phyloP scores from a whole-genome alignment of 1,139 yeast species.

The Suhomyces bokatorum region DNA sequence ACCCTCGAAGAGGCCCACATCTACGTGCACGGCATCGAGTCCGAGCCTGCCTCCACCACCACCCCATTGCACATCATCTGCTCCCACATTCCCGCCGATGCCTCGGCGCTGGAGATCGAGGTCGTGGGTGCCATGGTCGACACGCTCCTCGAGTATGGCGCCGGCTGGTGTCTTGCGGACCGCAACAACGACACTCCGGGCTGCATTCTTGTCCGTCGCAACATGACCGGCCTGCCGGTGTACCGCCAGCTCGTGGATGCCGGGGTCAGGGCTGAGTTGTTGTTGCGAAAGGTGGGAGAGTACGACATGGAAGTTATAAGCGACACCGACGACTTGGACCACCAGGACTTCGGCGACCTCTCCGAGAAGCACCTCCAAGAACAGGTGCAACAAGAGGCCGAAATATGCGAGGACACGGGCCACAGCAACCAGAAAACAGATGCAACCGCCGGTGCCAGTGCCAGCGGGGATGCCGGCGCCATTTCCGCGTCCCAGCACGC shows the following conservation, averaged over 20 bases:
- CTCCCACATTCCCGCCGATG: constrained; percentile 50
- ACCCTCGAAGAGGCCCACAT: constrained; percentile 75
- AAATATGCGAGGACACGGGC: constrained; percentile 6
- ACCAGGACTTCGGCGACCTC: constrained; percentile 16
- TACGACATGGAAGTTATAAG: constrained; percentile 46
- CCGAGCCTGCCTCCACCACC: constrained; percentile 48
- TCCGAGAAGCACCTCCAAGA: constrained; percentile 13
- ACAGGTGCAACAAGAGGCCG: constrained; percentile 14
- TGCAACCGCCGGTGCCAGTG: background rate
- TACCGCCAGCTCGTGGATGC: constrained; percentile 68
- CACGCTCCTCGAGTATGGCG: constrained; percentile 76
- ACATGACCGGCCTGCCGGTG: constrained; percentile 46
- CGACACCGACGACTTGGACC: constrained; percentile 29
- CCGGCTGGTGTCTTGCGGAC: constrained; percentile 83
- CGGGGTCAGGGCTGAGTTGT: constrained; percentile 86
- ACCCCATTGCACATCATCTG: constrained; percentile 78
- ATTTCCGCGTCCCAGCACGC: background rate
- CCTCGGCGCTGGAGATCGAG: constrained; percentile 41
- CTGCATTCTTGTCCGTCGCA: constrained; percentile 58
- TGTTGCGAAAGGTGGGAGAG: constrained; percentile 71
- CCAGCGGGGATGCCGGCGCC: background rate
- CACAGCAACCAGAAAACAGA: background rate
- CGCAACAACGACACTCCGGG: constrained; percentile 74
- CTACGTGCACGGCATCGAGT: constrained; percentile 44
- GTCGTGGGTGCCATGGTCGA: constrained; percentile 60